Conservation (phyloP, 2,329 filamentous ascomycete genomes). For the Kalmusia sp. region DNA sequence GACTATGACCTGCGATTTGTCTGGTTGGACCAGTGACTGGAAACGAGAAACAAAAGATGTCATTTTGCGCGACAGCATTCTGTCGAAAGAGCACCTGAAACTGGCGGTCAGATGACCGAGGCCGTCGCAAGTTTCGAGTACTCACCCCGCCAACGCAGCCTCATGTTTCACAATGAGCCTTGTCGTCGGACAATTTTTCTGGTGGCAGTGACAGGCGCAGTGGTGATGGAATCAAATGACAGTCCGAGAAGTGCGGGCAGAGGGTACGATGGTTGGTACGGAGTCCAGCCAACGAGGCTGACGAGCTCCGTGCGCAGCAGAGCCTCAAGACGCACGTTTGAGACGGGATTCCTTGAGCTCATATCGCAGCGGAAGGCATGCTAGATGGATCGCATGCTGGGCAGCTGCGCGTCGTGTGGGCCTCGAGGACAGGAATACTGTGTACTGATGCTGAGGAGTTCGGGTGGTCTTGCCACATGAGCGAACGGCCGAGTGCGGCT, state of each 20-base stretch:
- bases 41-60: not conserved
- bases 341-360: too few relatives aligned
- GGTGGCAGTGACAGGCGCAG: conserved; percentile 1
- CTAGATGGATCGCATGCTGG: not conserved
- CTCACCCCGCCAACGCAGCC: conserved; percentile 29
- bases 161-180: conserved; percentile 25
- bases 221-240: conserved; percentile 3
- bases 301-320: conserved; percentile 4
- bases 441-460: not conserved
- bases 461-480: conserved; percentile 4
- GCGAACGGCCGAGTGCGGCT: not conserved
- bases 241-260: conserved; percentile 6
- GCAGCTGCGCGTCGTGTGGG: not conserved
- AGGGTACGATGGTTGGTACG: not conserved
- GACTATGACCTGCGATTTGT: not conserved
- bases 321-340: conserved; percentile 3
- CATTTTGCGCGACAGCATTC: conserved; percentile 14
- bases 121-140: conserved; percentile 18
- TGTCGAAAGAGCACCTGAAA: conserved; percentile 23
- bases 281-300: conserved; percentile 5
- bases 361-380: too few relatives aligned
- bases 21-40: not conserved
- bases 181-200: conserved; percentile 24
- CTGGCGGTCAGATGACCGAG: conserved; percentile 12
- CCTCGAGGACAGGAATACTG: not conserved